phyloP scores from a whole-genome alignment of 768 basidiomycete genomes.

The Lanmaoa rubissima region DNA sequence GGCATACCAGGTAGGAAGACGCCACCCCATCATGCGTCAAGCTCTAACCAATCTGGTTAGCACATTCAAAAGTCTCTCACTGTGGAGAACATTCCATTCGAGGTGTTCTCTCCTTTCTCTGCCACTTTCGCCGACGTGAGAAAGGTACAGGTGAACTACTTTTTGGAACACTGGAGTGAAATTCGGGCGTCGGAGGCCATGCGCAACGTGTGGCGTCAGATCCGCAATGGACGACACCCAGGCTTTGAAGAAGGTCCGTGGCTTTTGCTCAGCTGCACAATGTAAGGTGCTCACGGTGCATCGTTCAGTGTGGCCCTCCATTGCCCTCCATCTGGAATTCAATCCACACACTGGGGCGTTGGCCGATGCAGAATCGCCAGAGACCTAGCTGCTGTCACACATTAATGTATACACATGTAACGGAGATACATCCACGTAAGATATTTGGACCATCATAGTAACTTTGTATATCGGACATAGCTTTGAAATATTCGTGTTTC shows the following conservation, averaged over 20 bases:
- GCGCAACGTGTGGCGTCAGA: constrained; percentile 82
- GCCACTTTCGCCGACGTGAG: constrained; percentile 79
- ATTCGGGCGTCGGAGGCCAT: constrained; percentile 83
- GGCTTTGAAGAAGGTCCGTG: constrained; percentile 81
- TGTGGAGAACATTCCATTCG: constrained; percentile 78
- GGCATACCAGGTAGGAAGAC: constrained; percentile 49
- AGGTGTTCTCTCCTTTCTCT: constrained; percentile 84
- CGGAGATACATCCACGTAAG: neutral
- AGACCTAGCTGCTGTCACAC: constrained; percentile 10
- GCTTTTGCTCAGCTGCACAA: neutral
- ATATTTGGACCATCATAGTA: constrained; percentile 11
- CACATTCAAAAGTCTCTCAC: constrained; percentile 77
- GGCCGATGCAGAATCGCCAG: constrained; percentile 20
- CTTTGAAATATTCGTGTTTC: neutral
- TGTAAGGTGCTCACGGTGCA: constrained; percentile 6
- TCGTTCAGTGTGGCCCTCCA: constrained; percentile 61
- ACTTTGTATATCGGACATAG: constrained; percentile 5
- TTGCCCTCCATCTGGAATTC: constrained; percentile 62
- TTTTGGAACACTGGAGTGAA: constrained; percentile 78
- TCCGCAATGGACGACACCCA: constrained; percentile 77
- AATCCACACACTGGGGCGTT: constrained; percentile 37
- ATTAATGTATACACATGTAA: neutral
- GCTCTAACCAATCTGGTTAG: constrained; percentile 32
- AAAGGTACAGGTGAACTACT: constrained; percentile 78
- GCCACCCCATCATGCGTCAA: neutral